phyloP scores from a whole-genome alignment of 106 monocot species.

The Gastrodia elata region DNA sequence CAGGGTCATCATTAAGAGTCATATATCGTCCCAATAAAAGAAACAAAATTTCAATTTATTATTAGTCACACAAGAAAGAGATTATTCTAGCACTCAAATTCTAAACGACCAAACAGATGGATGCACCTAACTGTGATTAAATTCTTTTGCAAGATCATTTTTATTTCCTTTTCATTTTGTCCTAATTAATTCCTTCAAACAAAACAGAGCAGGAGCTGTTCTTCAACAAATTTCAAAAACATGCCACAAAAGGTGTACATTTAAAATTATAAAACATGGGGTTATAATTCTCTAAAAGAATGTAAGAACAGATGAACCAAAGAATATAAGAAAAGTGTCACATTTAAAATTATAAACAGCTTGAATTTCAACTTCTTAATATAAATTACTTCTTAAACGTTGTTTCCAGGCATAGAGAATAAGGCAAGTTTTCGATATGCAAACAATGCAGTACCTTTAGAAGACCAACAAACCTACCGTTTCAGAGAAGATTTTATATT shows the following conservation, averaged over 20 bases:
- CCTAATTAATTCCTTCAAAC: neutral
- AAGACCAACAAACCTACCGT: constrained; percentile 31
- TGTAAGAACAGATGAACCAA: constrained; percentile 2
- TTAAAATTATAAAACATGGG: too few relatives aligned
- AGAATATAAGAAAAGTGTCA: neutral
- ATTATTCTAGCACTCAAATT: neutral
- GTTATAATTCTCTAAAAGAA: neutral
- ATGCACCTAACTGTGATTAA: neutral
- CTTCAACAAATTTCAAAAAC: neutral
- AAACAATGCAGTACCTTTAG: neutral
- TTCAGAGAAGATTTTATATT: constrained; percentile 66
- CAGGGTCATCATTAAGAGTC: neutral
- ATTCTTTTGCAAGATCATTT: neutral
- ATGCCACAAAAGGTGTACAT: too few relatives aligned
- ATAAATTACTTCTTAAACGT: neutral
- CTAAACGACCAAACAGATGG: neutral
- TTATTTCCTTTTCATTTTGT: neutral
- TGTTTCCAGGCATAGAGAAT: neutral
- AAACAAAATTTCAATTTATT: neutral
- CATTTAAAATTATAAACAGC: neutral
- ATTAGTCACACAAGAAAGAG: neutral
- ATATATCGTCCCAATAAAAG: neutral
- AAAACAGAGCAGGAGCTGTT: neutral
- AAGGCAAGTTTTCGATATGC: neutral
- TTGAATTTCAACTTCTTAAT: neutral